A percentile compares a stretch with the other conserved stretches of the same genome.
phyloP scores from a whole-genome alignment of 805 yeast species.

The Sugiyamaella valdiviana region DNA sequence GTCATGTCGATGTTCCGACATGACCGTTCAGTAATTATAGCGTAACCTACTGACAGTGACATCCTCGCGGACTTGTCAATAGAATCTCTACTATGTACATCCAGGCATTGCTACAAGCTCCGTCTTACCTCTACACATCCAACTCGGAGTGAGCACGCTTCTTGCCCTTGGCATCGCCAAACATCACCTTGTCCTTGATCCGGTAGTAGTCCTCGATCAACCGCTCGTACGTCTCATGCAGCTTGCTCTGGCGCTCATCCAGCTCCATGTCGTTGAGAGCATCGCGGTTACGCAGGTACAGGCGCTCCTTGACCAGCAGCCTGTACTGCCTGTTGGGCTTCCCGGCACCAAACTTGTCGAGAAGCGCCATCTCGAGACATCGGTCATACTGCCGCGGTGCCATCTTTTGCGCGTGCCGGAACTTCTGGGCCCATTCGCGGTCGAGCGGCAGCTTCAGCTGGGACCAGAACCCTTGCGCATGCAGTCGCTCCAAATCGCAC shows the following conservation, averaged over 20 bases:
- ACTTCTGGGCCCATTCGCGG: conserved; percentile 39
- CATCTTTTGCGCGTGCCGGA: conserved; percentile 46
- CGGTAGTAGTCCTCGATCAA: conserved; percentile 67
- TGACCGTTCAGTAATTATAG: too few relatives aligned
- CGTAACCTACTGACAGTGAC: too few relatives aligned
- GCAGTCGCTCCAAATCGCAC: conserved; percentile 57
- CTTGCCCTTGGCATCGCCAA: conserved; percentile 14
- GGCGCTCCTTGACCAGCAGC: conserved; percentile 62
- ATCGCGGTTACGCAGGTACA: conserved; percentile 74
- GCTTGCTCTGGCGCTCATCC: conserved; percentile 57
- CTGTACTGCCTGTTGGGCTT: conserved; percentile 39
- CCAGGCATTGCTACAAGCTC: too few relatives aligned
- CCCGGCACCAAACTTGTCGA: conserved; percentile 51
- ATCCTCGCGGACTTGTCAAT: too few relatives aligned
- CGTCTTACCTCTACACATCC: too few relatives aligned
- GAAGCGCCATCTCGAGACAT: conserved; percentile 65
- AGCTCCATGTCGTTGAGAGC: conserved; percentile 51
- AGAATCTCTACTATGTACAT: too few relatives aligned
- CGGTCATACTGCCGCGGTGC: conserved; percentile 75
- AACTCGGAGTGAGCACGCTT: conserved; percentile 1
- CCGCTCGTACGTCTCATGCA: conserved; percentile 66
- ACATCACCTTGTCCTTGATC: conserved; percentile 35
- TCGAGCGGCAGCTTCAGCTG: conserved; percentile 16
- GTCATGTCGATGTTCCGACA: too few relatives aligned
- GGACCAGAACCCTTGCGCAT: conserved; percentile 18